Percentiles rank a stretch among this genome's conserved stretches.
Evolutionary conservation across 2,329 filamentous ascomycete species (phyloP).

Genomic region (Verticillium nubilum): DNA sequence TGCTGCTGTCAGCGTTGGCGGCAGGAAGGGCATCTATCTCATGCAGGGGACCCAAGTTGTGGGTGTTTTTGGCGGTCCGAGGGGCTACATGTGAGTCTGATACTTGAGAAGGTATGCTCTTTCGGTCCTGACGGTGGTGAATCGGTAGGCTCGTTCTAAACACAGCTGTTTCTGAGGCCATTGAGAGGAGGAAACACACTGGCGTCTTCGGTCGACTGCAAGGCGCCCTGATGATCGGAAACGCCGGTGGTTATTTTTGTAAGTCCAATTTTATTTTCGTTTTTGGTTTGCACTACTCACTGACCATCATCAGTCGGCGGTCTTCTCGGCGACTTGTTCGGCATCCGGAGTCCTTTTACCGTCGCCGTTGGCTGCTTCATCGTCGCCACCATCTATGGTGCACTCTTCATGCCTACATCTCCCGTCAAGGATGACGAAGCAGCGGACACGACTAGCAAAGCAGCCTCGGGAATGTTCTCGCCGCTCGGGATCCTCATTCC

Average conservation of each 20-base stretch:
- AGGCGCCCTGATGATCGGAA: slow-evolving; percentile 62
- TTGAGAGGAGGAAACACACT: slow-evolving; percentile 54
- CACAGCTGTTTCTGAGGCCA: slow-evolving; percentile 61
- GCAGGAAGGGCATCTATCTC: slow-evolving; percentile 58
- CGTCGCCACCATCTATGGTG: slow-evolving; percentile 22
- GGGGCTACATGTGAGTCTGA: slow-evolving; percentile 53
- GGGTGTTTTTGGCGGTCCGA: slow-evolving; percentile 62
- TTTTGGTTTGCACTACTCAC: background rate
- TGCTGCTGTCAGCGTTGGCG: slow-evolving; percentile 57
- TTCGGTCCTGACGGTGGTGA: background rate
- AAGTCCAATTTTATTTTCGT: slow-evolving; percentile 13
- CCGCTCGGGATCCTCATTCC: slow-evolving; percentile 58
- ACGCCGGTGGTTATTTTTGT: slow-evolving; percentile 57
- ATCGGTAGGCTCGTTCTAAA: slow-evolving; percentile 60
- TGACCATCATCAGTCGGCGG: slow-evolving; percentile 45
- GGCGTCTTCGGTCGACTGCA: slow-evolving; percentile 61
- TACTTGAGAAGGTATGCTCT: background rate
- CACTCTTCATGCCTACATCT: slow-evolving; percentile 20
- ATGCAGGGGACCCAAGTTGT: slow-evolving; percentile 64
- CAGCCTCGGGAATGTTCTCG: slow-evolving; percentile 51
- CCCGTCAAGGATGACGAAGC: slow-evolving; percentile 18
- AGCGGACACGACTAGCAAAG: slow-evolving; percentile 12
- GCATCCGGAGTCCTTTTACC: slow-evolving; percentile 60
- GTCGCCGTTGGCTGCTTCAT: slow-evolving; percentile 35
- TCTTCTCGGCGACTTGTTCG: slow-evolving; percentile 56